These are phyloP conservation scores for Pinus albicaulis DNA, from an alignment of 75 land plant genomes.

Conservation along the genomic window DNA sequence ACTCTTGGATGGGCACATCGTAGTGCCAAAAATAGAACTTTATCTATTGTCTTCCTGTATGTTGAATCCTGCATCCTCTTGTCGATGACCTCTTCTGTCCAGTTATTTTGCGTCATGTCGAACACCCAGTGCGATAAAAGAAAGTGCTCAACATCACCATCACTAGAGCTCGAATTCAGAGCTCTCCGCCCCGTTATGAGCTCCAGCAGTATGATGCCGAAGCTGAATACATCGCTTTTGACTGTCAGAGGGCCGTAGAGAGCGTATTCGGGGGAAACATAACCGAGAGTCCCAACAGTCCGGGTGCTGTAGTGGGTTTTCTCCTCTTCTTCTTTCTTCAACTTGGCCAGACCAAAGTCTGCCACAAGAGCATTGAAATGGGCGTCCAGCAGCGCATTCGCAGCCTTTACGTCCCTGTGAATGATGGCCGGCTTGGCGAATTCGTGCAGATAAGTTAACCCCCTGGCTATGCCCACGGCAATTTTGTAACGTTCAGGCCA, in stretches of 20 bases:
- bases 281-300: constrained; percentile 87
- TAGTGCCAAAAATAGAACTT: constrained; percentile 57
- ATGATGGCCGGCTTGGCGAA: constrained; percentile 76
- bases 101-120: constrained; percentile 47
- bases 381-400: constrained; percentile 70
- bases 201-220: constrained; percentile 82
- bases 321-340: constrained; percentile 77
- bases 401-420: constrained; percentile 86
- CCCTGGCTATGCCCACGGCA: constrained; percentile 73
- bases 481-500: constrained; percentile 78
- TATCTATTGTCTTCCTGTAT: constrained; percentile 44
- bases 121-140: constrained; percentile 82
- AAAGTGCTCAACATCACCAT: constrained; percentile 14
- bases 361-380: constrained; percentile 66
- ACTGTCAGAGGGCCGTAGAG: constrained; percentile 77
- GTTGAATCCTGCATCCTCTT: constrained; percentile 45
- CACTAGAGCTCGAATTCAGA: constrained; percentile 15
- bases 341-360: constrained; percentile 87
- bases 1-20: constrained; percentile 72
- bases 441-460: constrained; percentile 69
- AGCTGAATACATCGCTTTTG: constrained; percentile 84
- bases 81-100: constrained; percentile 53
- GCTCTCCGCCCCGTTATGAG: constrained; percentile 74
- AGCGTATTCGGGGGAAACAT: constrained; percentile 90
- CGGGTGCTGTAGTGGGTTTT: constrained; percentile 68